phyloP scores from a whole-genome alignment of 1,284 basidiomycete species.

The Rhodotorula glutinis region DNA sequence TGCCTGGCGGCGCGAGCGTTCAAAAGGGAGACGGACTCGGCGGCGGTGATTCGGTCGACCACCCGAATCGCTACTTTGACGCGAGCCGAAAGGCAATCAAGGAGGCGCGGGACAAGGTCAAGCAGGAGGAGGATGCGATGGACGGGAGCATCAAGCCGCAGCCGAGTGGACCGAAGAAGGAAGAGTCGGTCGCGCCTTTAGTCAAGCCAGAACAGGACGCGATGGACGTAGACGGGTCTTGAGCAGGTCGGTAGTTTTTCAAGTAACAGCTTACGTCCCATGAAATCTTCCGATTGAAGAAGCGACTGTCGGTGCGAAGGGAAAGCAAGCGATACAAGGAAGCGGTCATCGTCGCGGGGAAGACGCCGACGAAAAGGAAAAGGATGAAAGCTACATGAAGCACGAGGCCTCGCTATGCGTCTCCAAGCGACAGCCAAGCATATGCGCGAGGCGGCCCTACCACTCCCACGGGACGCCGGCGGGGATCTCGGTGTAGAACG shows the following conservation, averaged over 20 bases:
- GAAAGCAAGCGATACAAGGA: too few species aligned
- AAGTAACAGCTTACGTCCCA: too few species aligned
- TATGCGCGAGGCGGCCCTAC: not conserved
- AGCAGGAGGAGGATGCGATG: conserved; percentile 12
- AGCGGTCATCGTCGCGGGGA: not conserved
- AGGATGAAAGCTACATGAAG: too few species aligned
- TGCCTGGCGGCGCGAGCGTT: conserved; percentile 55
- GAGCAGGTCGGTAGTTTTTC: not conserved
- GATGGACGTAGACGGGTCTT: not conserved
- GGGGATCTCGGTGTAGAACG: conserved; percentile 27
- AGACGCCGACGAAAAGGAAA: too few species aligned
- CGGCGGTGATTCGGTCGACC: conserved; percentile 81
- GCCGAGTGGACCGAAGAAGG: not conserved
- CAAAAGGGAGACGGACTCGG: conserved; percentile 87
- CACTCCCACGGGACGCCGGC: conserved; percentile 15
- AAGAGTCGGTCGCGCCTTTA: not conserved
- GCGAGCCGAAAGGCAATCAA: conserved; percentile 20
- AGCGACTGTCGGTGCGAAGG: not conserved
- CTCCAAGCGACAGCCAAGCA: too few species aligned
- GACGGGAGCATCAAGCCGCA: not conserved
- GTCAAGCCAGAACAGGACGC: not conserved
- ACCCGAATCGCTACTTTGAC: conserved; percentile 79
- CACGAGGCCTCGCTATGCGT: too few species aligned
- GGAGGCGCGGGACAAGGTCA: conserved; percentile 17
- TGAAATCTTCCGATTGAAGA: too few species aligned